Evolutionary conservation across 1,284 basidiomycete species (phyloP), one percentile per base, ranked within the genome.

Genomic region (Trichosporon sp.): DNA sequence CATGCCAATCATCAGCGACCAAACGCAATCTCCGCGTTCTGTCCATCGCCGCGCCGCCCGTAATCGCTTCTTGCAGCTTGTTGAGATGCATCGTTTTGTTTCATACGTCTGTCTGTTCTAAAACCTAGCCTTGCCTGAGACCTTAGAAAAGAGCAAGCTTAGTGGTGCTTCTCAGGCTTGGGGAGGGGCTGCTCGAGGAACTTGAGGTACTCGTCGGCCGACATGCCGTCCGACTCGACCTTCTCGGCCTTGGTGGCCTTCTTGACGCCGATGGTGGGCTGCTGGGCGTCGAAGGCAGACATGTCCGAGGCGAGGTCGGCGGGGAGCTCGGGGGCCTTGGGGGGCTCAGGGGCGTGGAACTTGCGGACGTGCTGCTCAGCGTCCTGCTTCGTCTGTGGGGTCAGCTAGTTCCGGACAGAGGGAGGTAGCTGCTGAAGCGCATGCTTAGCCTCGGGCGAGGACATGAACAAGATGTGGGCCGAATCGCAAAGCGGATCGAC

Each of bases 241-340:
- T 72, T 59, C 44, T 79, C 64, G 19, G 75, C 56, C 31, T 72
- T 74, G 36, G 73, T 65, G 4, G 72, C 67, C 31, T 76, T 62
- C 27, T 74, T 71, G 6, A 80, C 83, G 59, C 72, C 77, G 68
- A 86, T 82, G 46, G 84, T 81, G 60, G 91, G 91, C 78, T 93
- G 89, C 6, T 86, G 78, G 8, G 86, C 83, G 70, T 92, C 91
- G 76, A 92, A 95, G 58, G 88, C 86, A 46, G 88, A 81, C 66
- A 94, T 86, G 73, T 92, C 90, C n/a, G 86, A 79, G 21, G 91
- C 89, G 70, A 94, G 86, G 81, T 93, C 89, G 60, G 85, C 77
- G 57, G 92, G 90, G 63, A 92, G 83, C 13, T 85, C 76, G 9
- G 91, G 91, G 2, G 86, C 80, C 64, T 86, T 82, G 60, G 92